These are phyloP conservation scores for Tolypocladium guangdongense DNA, from an alignment of 2,329 filamentous ascomycete genomes.

Conservation along the genomic window DNA sequence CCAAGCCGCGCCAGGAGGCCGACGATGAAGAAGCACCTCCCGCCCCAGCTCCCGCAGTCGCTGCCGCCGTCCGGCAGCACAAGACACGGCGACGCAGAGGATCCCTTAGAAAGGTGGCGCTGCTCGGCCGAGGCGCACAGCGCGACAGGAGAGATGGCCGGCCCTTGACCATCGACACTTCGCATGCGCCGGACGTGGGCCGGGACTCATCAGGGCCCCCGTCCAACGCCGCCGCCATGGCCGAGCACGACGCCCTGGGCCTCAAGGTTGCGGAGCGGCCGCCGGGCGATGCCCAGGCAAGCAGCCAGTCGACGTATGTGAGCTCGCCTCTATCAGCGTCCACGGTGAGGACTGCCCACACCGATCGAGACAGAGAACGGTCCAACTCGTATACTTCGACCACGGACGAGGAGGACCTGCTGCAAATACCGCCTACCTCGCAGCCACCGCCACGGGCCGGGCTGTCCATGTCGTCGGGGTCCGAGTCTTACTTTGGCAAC, in stretches of 20 bases:
- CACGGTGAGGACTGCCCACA: slow-evolving; percentile 5
- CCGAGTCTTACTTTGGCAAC: slow-evolving; percentile 51
- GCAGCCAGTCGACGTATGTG: slow-evolving; percentile 15
- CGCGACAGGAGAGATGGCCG: slow-evolving; percentile 46
- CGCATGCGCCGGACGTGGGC: slow-evolving; percentile 14
- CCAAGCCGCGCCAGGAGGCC: slow-evolving; percentile 14
- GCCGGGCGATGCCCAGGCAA: slow-evolving; percentile 35
- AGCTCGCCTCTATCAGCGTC: slow-evolving; percentile 8
- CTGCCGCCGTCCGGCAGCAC: slow-evolving; percentile 27
- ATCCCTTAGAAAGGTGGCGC: slow-evolving; percentile 76
- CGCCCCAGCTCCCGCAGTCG: slow-evolving; percentile 14
- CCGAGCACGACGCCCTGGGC: slow-evolving; percentile 26
- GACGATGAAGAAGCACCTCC: slow-evolving; percentile 18
- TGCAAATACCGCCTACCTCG: slow-evolving; percentile 48
- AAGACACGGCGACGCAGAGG: slow-evolving; percentile 62
- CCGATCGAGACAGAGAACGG: slow-evolving; percentile 10
- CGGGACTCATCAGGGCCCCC: slow-evolving; percentile 7
- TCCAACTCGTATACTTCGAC: slow-evolving; percentile 43
- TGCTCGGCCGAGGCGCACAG: slow-evolving; percentile 64
- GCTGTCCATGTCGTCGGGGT: slow-evolving; percentile 40
- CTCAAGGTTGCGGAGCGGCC: slow-evolving; percentile 36
- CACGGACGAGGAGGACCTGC: slow-evolving; percentile 72
- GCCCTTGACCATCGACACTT: slow-evolving; percentile 30
- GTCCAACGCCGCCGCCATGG: slow-evolving; percentile 9
- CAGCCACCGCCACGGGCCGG: slow-evolving; percentile 30